A percentile compares a stretch with the other conserved stretches of the same genome.
phyloP scores from a whole-genome alignment of 768 basidiomycete genomes.

The Lanmaoa pseudosensibilis region DNA sequence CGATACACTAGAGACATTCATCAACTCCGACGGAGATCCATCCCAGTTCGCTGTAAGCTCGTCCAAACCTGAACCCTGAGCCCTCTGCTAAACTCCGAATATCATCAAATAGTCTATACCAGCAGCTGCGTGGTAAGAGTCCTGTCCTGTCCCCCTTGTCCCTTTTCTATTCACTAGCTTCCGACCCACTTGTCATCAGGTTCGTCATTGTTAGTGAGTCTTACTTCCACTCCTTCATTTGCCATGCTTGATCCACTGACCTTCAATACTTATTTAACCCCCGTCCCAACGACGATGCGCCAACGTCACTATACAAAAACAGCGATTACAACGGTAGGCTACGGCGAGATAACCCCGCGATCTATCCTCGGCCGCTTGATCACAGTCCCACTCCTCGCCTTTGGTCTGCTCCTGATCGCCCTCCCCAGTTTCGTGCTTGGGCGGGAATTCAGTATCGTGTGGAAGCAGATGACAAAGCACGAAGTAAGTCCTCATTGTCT shows the following conservation, averaged over 20 bases:
- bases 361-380: slow-evolving; percentile 85
- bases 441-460: slow-evolving; percentile 86
- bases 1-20: slow-evolving; percentile 70
- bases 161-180: background rate
- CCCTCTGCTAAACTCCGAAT: background rate
- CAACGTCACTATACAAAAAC: background rate
- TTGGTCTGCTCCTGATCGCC: slow-evolving; percentile 85
- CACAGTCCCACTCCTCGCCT: slow-evolving; percentile 83
- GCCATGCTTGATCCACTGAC: background rate
- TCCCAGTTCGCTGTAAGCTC: slow-evolving; percentile 68
- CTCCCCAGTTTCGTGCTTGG: slow-evolving; percentile 91
- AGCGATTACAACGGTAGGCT: slow-evolving; percentile 90
- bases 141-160: too few relatives aligned
- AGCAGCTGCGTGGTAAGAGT: slow-evolving; percentile 69
- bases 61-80: background rate
- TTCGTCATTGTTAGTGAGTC: slow-evolving; percentile 79
- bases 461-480: slow-evolving; percentile 72
- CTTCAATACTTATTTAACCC: background rate
- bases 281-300: background rate
- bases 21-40: slow-evolving; percentile 83
- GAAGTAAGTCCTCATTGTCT: slow-evolving; percentile 35
- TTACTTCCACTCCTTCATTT: background rate
- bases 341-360: slow-evolving; percentile 88
- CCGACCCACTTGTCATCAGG: slow-evolving; percentile 30
- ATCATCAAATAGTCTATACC: slow-evolving; percentile 54